phyloP scores from a whole-genome alignment of 352 stramenopile genomes.

The Globisporangium iwayamae region DNA sequence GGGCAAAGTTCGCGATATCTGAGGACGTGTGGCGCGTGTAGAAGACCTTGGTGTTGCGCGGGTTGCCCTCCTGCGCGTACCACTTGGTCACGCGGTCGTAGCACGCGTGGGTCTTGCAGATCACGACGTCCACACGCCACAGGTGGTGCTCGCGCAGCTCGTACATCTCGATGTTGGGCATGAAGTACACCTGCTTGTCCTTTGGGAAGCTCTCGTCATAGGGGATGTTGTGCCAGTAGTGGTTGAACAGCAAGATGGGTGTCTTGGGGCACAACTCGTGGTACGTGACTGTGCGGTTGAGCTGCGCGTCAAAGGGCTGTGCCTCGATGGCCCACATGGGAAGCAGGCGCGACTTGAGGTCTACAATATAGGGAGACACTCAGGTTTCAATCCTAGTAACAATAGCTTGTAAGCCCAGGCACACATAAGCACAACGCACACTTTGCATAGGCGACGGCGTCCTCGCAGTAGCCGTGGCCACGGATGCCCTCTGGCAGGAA shows the following conservation, averaged over 20 bases:
- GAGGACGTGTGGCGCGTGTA: slow-evolving; percentile 62
- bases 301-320: slow-evolving; percentile 25
- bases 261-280: slow-evolving; percentile 50
- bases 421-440: slow-evolving; percentile 16
- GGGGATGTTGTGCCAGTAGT: slow-evolving; percentile 43
- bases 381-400: neutral
- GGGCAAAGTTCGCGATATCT: slow-evolving; percentile 35
- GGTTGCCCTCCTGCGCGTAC: slow-evolving; percentile 60
- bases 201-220: slow-evolving; percentile 25
- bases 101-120: slow-evolving; percentile 49
- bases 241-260: slow-evolving; percentile 50
- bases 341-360: neutral
- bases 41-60: slow-evolving; percentile 39
- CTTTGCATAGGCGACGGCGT: slow-evolving; percentile 36
- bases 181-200: slow-evolving; percentile 41
- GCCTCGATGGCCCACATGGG: slow-evolving; percentile 9
- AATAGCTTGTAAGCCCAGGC: neutral
- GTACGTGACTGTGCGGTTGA: slow-evolving; percentile 33
- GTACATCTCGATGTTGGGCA: slow-evolving; percentile 60
- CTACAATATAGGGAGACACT: neutral
- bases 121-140: slow-evolving; percentile 35
- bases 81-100: slow-evolving; percentile 36
- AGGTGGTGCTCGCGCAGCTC: slow-evolving; percentile 37
- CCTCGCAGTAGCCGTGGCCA: slow-evolving; percentile 42
- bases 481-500: slow-evolving; percentile 23